Percentiles rank a stretch among this genome's conserved stretches.
These are phyloP conservation scores for Aureobasidium sp. DNA, from an alignment of 2,329 filamentous ascomycete species.

Conservation along the genomic window DNA sequence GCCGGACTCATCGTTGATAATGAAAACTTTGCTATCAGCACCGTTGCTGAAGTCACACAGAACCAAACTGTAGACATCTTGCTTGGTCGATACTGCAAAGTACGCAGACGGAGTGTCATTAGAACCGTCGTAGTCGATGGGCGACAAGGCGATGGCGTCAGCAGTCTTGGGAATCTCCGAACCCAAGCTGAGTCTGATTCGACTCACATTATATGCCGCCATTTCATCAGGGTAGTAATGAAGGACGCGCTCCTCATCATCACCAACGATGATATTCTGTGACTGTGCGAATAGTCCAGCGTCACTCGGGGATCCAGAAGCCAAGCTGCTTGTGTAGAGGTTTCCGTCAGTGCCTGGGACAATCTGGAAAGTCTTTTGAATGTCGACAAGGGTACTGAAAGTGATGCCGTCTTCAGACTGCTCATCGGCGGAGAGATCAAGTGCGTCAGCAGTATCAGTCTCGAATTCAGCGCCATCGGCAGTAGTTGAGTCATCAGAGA, in stretches of 20 bases:
- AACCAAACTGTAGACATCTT: background rate
- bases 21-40: slow-evolving; percentile 2
- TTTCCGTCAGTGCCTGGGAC: slow-evolving; percentile 2
- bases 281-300: background rate
- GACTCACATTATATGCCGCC: slow-evolving; percentile 8
- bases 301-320: background rate
- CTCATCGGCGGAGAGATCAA: background rate
- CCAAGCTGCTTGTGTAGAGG: background rate
- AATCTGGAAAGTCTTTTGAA: background rate
- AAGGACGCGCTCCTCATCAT: background rate
- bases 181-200: slow-evolving; percentile 1
- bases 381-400: background rate
- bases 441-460: background rate
- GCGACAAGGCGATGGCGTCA: slow-evolving; percentile 2
- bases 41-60: slow-evolving; percentile 8
- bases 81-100: slow-evolving; percentile 4
- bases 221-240: slow-evolving; percentile 10
- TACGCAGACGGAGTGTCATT: background rate
- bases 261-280: background rate
- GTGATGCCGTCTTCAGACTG: background rate
- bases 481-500: background rate
- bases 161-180: background rate
- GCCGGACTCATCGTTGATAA: slow-evolving; percentile 10
- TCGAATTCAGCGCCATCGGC: background rate
- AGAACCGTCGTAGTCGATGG: background rate